Percentiles rank a stretch among this genome's conserved stretches.
Conservation (phyloP, 2,329 filamentous ascomycete species). For the Paramyrothecium sp. region DNA sequence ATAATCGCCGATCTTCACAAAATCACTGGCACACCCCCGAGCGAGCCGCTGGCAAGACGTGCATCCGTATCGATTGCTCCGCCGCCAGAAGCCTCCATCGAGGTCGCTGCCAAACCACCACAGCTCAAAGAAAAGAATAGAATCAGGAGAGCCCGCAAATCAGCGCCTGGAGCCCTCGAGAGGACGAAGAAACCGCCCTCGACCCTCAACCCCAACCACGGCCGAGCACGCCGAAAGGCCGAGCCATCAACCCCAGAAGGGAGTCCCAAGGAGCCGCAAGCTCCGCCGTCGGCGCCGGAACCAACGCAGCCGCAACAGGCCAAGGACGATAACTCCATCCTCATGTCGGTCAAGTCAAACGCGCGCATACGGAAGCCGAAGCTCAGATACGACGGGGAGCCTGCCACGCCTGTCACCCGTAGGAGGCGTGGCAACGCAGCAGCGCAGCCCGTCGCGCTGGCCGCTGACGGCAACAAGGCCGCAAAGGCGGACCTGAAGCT, state of each 20-base stretch:
- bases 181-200: conserved; percentile 25
- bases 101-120: background rate
- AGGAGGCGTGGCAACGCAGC: background rate
- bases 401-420: conserved; percentile 15
- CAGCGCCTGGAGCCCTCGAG: conserved; percentile 34
- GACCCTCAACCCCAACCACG: conserved; percentile 35
- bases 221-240: conserved; percentile 21
- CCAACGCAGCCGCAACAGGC: conserved; percentile 5
- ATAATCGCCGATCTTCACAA: conserved; percentile 37
- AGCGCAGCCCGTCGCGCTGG: background rate
- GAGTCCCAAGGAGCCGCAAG: background rate
- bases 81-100: background rate
- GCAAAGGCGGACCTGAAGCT: conserved; percentile 19
- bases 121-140: conserved; percentile 15
- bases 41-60: conserved; percentile 6
- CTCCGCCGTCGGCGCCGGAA: conserved; percentile 2
- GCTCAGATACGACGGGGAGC: conserved; percentile 38
- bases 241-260: background rate
- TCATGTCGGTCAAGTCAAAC: conserved; percentile 49
- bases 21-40: conserved; percentile 25
- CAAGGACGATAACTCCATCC: conserved; percentile 38
- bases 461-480: background rate
- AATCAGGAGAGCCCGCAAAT: conserved; percentile 34
- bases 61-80: conserved; percentile 12
- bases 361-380: conserved; percentile 47